Evolutionary conservation across 208 protist genomes (phyloP), one percentile per base, ranked within the genome.

Genomic region (Trypanosomatidae sp.): DNA sequence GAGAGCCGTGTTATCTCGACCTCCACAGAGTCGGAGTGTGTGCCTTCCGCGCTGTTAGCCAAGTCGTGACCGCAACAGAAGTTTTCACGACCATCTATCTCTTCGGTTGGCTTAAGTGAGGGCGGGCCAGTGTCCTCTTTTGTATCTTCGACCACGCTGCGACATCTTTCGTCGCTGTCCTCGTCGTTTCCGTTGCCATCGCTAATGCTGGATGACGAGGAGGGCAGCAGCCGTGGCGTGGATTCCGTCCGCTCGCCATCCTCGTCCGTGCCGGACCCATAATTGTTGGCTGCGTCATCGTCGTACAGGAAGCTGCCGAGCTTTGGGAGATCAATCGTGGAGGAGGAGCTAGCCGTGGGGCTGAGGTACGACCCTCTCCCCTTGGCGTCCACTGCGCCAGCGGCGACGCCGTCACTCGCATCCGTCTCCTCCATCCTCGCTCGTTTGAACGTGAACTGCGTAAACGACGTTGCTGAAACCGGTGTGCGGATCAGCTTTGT

Each of bases 401-500:
- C 28, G 44, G n/a, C 3, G 25, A 49, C 44, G 44, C 44, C 33
- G 25, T 58, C 53, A 19, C 43, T 36, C 9, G 43, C 36, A 1
- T 30, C 10, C 30, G 28, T 39, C 12, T 65, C 65, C 10, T 69
- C 66, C 47, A n/a, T 17, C 33, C 46, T 69, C 6, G 66, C 10
- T 15, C 73, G 70, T 47, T 84, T 85, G 65, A 89, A 86, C 7
- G 73, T 70, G 55, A 83, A 91, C 74, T 91, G 88, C 39, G 91
- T 88, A 39, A 93, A 84, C 13, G 91, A 79, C 41, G 91, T 92
- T 22, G 88, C 86, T 30, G 91, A 91, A 50, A 95, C 80, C 12
- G 86, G 86, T 28, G 81, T 88, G 49, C 80, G 84, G n/a, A 66
- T 79, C 30, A 80, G 60, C 66, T 79, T 80, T 36, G 74, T 85